Evolutionary conservation across 768 basidiomycete genomes (phyloP).

Genomic region (Candolleomyces aberdarensis): DNA sequence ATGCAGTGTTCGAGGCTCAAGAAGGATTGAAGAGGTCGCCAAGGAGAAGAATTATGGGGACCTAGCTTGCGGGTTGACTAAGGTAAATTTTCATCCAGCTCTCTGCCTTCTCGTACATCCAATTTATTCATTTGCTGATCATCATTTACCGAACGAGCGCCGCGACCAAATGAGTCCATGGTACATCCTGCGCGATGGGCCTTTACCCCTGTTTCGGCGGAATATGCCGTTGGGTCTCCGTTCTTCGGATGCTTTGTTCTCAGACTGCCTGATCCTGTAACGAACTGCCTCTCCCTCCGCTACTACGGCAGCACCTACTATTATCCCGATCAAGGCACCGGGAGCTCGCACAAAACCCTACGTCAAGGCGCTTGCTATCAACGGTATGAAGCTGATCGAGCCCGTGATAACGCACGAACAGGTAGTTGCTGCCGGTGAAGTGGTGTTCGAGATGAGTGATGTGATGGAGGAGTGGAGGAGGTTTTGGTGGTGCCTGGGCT

Average conservation of each 20-base stretch:
- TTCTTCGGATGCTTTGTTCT: slow-evolving; percentile 55
- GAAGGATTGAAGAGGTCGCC: slow-evolving; percentile 65
- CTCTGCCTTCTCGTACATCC: not conserved
- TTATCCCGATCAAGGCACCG: too few species aligned
- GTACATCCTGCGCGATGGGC: slow-evolving; percentile 80
- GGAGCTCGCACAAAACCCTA: too few species aligned
- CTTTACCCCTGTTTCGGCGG: slow-evolving; percentile 79
- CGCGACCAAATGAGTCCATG: slow-evolving; percentile 91
- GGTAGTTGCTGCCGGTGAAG: too few species aligned
- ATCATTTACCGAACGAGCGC: slow-evolving; percentile 68
- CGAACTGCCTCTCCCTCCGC: slow-evolving; percentile 12
- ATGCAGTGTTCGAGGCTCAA: slow-evolving; percentile 68
- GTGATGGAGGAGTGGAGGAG: slow-evolving; percentile 30
- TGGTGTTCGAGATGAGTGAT: slow-evolving; percentile 66
- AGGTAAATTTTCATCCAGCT: slow-evolving; percentile 38
- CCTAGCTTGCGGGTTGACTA: slow-evolving; percentile 66
- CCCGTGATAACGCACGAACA: slow-evolving; percentile 62
- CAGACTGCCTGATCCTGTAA: slow-evolving; percentile 41
- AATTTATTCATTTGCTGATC: not conserved
- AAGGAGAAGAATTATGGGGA: slow-evolving; percentile 61
- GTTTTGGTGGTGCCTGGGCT: too few species aligned
- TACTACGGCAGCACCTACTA: slow-evolving; percentile 10
- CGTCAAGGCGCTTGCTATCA: slow-evolving; percentile 54
- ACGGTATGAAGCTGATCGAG: slow-evolving; percentile 39
- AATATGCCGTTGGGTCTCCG: slow-evolving; percentile 71